A percentile compares a stretch with the other conserved stretches of the same genome.
Conservation (phyloP, 73 alveolate genomes). For the Paramecium tetraurelia region DNA sequence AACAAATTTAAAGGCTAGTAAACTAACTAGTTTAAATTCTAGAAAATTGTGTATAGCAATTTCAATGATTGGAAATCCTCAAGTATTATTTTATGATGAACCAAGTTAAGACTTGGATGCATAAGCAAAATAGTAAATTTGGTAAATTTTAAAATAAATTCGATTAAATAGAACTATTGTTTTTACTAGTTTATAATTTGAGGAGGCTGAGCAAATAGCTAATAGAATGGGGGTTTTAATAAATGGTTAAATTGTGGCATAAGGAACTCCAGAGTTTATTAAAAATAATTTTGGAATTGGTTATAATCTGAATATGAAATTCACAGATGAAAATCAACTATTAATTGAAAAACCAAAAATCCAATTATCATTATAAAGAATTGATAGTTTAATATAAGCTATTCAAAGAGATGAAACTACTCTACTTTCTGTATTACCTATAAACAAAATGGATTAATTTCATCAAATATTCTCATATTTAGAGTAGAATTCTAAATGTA, state of each 20-base stretch:
- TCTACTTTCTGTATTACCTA: neutral
- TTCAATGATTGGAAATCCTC: slow-evolving; percentile 89
- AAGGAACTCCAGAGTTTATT: slow-evolving; percentile 31
- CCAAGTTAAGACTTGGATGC: slow-evolving; percentile 98
- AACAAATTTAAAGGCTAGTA: neutral
- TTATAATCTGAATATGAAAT: slow-evolving; percentile 65
- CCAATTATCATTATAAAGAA: neutral
- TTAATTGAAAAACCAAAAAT: neutral
- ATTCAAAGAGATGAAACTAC: neutral
- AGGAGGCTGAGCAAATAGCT: slow-evolving; percentile 98
- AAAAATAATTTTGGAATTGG: slow-evolving; percentile 82
- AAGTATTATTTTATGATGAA: slow-evolving; percentile 93
- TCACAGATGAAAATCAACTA: neutral
- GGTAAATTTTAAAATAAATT: slow-evolving; percentile 85
- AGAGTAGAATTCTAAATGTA: neutral
- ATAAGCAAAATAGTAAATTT: slow-evolving; percentile 89
- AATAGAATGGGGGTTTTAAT: slow-evolving; percentile 79
- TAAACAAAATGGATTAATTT: neutral
- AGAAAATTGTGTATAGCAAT: slow-evolving; percentile 94
- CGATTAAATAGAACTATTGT: slow-evolving; percentile 89
- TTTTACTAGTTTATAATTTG: slow-evolving; percentile 96
- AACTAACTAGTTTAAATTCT: slow-evolving; percentile 94
- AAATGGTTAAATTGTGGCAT: neutral
- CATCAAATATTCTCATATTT: neutral
- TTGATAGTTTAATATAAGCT: neutral